Evolutionary conservation across 179 eudicot species (phyloP), one percentile per base, ranked within the genome.

Genomic region (Silene vulgaris): DNA sequence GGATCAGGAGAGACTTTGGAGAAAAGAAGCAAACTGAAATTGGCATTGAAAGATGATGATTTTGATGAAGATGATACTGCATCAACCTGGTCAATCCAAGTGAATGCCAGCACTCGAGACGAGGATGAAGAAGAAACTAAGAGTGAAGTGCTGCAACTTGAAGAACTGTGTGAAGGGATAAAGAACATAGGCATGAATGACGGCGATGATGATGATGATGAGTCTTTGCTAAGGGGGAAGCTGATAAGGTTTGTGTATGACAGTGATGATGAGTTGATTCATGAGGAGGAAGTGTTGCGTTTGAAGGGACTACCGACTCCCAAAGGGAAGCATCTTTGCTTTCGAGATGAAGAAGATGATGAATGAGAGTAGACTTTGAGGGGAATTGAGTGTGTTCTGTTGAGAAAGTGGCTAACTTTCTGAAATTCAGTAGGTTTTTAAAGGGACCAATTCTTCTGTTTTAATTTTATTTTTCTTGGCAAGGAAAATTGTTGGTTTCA

Each of bases 21-120:
- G 77, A 71, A 35, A 1, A 85, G 61, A 67, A 79, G 75, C 65
- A 20, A 62, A 19, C 81, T 75, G 59, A 77, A 80, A 78, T 6
- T 48, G 8, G 16, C 20, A 0, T 8, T 60, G 0, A 74, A 72
- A 1, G 89, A 90, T 28, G 89, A 85, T 17, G 54, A 40, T 5
- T 35, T 1, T 50, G 56, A 50, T 13, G 57, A 52, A 0, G 72
- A 69, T 5, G 96, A 90, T 64, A 87, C 83, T 71, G 80, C 85
- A 17, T 91, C 97, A 1, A 54, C 89, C 7, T 91, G 98, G 97
- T 90, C 98, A 8, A 78, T 91, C 67, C 92, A 90, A 79, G 97
- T 86, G 59, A 92, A 91, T 83, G 90, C 87, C 16, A 91, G 97
- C 80, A 82, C 77, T 19, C 81, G 79, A 12, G 90, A 84, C 0